Conservation (phyloP, 225 moss, liverwort and hornwort genomes). For the Climacium dendroides region DNA sequence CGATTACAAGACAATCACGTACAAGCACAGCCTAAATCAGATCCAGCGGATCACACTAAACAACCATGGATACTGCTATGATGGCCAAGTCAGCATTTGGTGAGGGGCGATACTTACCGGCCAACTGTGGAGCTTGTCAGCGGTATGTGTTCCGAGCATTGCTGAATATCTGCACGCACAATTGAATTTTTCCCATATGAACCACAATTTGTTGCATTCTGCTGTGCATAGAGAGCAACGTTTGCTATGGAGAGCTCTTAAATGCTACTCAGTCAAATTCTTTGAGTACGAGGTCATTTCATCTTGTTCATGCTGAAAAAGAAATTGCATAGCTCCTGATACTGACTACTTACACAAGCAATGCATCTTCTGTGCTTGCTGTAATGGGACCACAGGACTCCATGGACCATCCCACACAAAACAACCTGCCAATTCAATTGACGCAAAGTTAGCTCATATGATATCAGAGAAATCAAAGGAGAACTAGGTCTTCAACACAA, state of each 20-base stretch:
- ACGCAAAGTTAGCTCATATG: neutral
- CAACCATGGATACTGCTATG: neutral
- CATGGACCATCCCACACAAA: slow-evolving; percentile 90
- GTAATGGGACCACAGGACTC: slow-evolving; percentile 93
- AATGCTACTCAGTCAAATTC: neutral
- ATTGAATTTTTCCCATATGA: neutral
- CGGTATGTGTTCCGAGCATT: slow-evolving; percentile 34
- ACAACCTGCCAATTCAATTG: slow-evolving; percentile 36
- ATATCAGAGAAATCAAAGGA: neutral
- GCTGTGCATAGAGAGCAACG: neutral
- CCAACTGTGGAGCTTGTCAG: slow-evolving; percentile 37
- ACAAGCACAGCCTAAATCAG: neutral
- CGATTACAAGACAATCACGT: neutral
- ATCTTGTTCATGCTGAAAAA: neutral
- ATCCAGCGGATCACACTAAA: neutral
- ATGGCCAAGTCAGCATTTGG: neutral
- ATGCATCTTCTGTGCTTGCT: slow-evolving; percentile 68
- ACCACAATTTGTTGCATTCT: neutral
- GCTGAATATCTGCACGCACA: slow-evolving; percentile 30
- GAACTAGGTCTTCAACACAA: neutral
- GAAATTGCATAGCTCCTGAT: neutral
- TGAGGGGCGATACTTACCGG: slow-evolving; percentile 22
- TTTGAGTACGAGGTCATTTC: neutral
- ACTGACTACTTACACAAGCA: slow-evolving; percentile 55
- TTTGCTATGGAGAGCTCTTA: neutral